Evolutionary conservation across 1,284 basidiomycete genomes (phyloP), one percentile per base, ranked within the genome.

Genomic region (Trichosporon asahii): DNA sequence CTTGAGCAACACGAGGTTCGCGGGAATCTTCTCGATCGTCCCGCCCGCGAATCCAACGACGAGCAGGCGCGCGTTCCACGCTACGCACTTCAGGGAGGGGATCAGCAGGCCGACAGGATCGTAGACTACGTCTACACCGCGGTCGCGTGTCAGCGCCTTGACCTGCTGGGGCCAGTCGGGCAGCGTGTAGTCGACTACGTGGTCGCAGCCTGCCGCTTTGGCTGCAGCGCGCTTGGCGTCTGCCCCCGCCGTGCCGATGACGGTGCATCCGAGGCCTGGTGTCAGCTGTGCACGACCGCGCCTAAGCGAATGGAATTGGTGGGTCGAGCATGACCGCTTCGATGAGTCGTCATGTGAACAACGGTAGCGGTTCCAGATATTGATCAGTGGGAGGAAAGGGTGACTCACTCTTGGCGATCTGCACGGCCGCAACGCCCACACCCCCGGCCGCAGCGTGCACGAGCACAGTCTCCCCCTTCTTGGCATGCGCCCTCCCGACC

Each of bases 11-110:
- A 95, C 88, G 29, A 96, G 84, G 79, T 97, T 96, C 77, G 93
- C 88, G 0, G 94, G 91, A 63, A 93, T 92, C 84, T 94, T 94
- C 81, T 98, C 95, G 73, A 98, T 97, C 8, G 85, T 83, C 11
- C 95, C 93, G 11, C 89, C 90, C 7, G 92, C 94, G 83, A 97
- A 95, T 18, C 96, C 96, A 67, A 99, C 90, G 29, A 98, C 92
- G 23, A 98, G 79, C 3, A 93, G 89, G 14, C 96, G 88, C 1
- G 94, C 94, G 82, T 96, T 96, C 90, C 94, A 98, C 0, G 91
- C 92, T 68, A 96, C 94, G 79, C 93, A 95, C 80, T 96, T 96
- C 68, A 97, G 79, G 27, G 76, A 74, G 3, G 74, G 72, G 18
- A 78, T 74, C 55, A 79, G 73, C 72, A 76, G 64, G 0, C 82